Evolutionary conservation across 805 yeast species (phyloP).

Genomic region (Hanseniaspora guilliermondii): DNA sequence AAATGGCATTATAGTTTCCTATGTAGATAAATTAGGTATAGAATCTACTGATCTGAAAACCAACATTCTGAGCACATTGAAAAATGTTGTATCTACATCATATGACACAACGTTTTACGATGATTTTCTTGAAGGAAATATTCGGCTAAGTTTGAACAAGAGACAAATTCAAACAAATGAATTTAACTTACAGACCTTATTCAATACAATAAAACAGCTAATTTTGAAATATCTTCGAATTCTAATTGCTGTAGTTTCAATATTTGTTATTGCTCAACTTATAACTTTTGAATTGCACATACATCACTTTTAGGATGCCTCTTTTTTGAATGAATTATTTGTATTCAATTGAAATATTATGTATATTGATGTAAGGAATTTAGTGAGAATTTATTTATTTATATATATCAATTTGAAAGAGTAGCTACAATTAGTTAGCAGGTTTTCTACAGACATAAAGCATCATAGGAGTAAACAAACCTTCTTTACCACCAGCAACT

Average conservation of each 20-base stretch:
- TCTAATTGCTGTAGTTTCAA: not conserved
- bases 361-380: not conserved
- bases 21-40: not conserved
- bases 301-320: not conserved
- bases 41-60: not conserved
- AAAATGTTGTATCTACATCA: not conserved
- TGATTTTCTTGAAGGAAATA: not conserved
- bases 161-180: not conserved
- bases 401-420: not conserved
- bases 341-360: not conserved
- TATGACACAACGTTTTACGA: not conserved
- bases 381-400: too few relatives aligned
- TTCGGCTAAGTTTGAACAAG: not conserved
- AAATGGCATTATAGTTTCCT: not conserved
- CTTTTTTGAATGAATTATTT: not conserved
- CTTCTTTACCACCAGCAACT: slow-evolving; percentile 82
- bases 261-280: not conserved
- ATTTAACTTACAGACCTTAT: not conserved
- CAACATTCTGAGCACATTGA: not conserved
- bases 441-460: slow-evolving; percentile 84
- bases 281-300: not conserved
- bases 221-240: not conserved
- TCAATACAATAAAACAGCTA: not conserved
- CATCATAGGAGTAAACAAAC: slow-evolving; percentile 96
- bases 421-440: slow-evolving; percentile 8